Base-by-base conservation (phyloP, 139 green algal species). In the Coelastrella sp. region DNA sequence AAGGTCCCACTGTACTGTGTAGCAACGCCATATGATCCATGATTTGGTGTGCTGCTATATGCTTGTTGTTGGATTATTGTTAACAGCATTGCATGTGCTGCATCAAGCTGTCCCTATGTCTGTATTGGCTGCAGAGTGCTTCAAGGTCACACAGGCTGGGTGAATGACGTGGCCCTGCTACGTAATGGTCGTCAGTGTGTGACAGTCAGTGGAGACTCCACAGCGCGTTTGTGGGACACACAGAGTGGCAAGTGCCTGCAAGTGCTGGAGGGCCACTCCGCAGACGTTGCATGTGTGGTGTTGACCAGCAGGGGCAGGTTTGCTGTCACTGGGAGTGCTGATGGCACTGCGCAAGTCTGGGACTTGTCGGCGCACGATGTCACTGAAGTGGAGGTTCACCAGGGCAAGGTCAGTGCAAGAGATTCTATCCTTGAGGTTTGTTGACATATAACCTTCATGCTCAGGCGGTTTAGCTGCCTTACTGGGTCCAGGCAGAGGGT, bases 331-430 rank as follows among this genome's bases (percentile, higher is more conserved):
- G 93, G 86, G 0, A 90, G 86, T 13, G 77, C 89, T 0, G 95
- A 98, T 71, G 86, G 87, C 48, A 96, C 89, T 0, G 92, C 89
- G 1, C 88, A 93, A 25, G 92, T 98, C 37, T 98, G 94, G 94
- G 95, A 98, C 88, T 85, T 97, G 67, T 84, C 91, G 40, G 88
- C 86, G 59, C 41, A 63, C 19, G 50, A 60, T 35, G 69, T 81
- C 11, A 17, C 30, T 32, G 3, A 15, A 1, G 13, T 53, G 15
- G 50, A 86, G 45, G 53, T 79, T 2, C 81, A 86, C 34, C 38
- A 79, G n/a, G 81, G 81, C 45, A 86, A 86, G 64, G 81, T 86
- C 23, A 66, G 71, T 1, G 2, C 0, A 15, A 9, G 40, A 69
- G 8, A 64, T n/a, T 21, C 17, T 11, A 57, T 57, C n/a, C n/a